Evolutionary conservation across 352 stramenopile species (phyloP), one percentile per base, ranked within the genome.

Genomic region (Pythium volutum): DNA sequence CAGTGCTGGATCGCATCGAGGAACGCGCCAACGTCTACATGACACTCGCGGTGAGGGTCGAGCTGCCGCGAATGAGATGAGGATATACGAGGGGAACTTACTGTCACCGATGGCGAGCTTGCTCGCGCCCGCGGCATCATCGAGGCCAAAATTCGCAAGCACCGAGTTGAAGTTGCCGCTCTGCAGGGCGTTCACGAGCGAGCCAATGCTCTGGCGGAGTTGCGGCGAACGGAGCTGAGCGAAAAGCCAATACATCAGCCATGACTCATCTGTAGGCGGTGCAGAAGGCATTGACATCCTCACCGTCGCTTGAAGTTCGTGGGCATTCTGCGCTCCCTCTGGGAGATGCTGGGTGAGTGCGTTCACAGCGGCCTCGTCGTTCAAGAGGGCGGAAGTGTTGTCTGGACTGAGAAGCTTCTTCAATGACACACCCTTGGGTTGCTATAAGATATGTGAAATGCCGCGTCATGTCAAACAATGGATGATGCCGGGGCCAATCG

Each of bases 141-240:
- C 76, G 36, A 98, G 71, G 3, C 85, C 87, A 58, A 97, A 97
- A 64, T 96, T 97, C 45, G 85, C 75, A 66, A 97, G 75, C 34
- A 98, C 81, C 12, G 81, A 76, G 69, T 96, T 95, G 55, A 91
- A 97, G 60, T 97, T 97, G 52, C 91, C 86, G 0, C 86, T 92
- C 62, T 96, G 82, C 36, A 97, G 66, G 42, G 88, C 91, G 25
- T 65, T 79, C 45, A 86, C 80, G 25, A 98, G 79, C 39, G 84
- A 91, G 25, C 69, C 77, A n/a, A 98, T 79, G 62, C 87, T 91
- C 62, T 97, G 91, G 29, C 88, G 88, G 20, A 98, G 74, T 65
- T 97, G 91, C 4, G 91, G 91, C 5, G 84, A 91, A 36, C 73
- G 75, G 39, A 92, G 47, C 84, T 93, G 59, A 25, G 36, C 14